Evolutionary conservation across 768 basidiomycete species (phyloP), one percentile per base, ranked within the genome.

Genomic region (Agaricus sinodeliciosus): DNA sequence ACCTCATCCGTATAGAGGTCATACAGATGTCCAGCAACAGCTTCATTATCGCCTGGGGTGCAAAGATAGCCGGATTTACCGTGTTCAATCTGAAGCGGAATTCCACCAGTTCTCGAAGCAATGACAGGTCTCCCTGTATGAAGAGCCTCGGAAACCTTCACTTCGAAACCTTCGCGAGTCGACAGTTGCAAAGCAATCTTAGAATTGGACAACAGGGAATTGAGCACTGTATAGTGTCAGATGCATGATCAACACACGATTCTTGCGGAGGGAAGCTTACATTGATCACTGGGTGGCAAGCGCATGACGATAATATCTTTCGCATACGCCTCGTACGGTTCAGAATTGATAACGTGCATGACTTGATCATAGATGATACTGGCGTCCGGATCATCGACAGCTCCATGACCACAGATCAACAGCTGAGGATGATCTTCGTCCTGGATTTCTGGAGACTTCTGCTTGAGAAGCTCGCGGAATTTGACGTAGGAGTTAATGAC

Each of bases 111-210:
- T 53, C 76, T 76, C 48, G 77, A 84, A 7, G 90, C 90, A 61
- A 97, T 79, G 62, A 94, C 77, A 28, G 93, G 93, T 57, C 88
- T 87, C 55, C 88, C 88, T 27, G 90, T 83, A 68, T 94, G 90
- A 48, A 97, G 76, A n/a, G 90, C 91, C 71, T 95, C 91, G 43
- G 91, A 93, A 46, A 94, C 93, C 68, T 97, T 97, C 70, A 97
- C 91, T 64, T 97, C 94, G 71, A 96, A 97, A 26, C 94, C 94
- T 71, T 97, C 94, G 53, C 93, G 86, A 42, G 88, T 86, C 48
- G 90, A 93, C 42, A 97, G 82, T 67, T 97, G 94, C 45, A 92
- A 79, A 3, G 90, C 93, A 54, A 94, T 85, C 72, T 89, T 85
- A 42, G 90, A 79, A 59, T 94, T 94, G 48, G 87, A 84, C 80